A percentile compares a stretch with the other conserved stretches of the same genome.
These are phyloP conservation scores for Hirsutella minnesotensis DNA, from an alignment of 2,329 filamentous ascomycete species.

Conservation along the genomic window DNA sequence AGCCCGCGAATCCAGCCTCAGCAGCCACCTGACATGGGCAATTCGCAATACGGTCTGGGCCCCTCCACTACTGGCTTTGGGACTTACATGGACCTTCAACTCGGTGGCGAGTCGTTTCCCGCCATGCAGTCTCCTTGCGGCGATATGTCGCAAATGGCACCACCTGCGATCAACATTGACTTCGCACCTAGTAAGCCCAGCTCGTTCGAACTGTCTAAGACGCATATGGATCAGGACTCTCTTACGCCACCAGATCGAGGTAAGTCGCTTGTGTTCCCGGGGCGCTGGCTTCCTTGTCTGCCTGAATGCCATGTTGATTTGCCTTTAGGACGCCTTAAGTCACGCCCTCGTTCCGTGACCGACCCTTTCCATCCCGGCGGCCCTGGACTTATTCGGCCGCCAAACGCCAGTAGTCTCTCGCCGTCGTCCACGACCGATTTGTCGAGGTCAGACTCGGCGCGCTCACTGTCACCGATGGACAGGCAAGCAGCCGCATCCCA, in stretches of 20 bases:
- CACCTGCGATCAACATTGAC: constrained; percentile 92
- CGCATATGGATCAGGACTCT: constrained; percentile 61
- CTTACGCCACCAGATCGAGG: constrained; percentile 70
- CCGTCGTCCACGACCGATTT: constrained; percentile 36
- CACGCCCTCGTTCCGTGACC: constrained; percentile 43
- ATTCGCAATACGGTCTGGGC: constrained; percentile 32
- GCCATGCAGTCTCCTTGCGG: constrained; percentile 33
- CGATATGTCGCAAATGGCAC: constrained; percentile 69
- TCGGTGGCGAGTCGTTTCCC: constrained; percentile 38
- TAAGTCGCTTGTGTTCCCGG: constrained; percentile 20
- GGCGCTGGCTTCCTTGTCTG: background rate
- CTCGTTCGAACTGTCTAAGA: constrained; percentile 39
- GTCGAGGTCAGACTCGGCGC: constrained; percentile 33
- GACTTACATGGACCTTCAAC: constrained; percentile 25
- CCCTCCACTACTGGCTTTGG: constrained; percentile 27
- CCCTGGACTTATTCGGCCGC: constrained; percentile 25
- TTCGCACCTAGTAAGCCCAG: constrained; percentile 58
- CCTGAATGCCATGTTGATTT: background rate
- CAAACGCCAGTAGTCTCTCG: constrained; percentile 31
- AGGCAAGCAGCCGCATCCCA: constrained; percentile 29
- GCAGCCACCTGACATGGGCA: constrained; percentile 39
- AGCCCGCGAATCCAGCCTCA: constrained; percentile 49
- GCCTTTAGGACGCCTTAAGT: constrained; percentile 31
- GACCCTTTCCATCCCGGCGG: constrained; percentile 45
- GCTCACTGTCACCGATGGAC: constrained; percentile 49